A percentile compares a stretch with the other conserved stretches of the same genome.
phyloP scores from a whole-genome alignment of 345 rosid genomes.

The Acer negundo region DNA sequence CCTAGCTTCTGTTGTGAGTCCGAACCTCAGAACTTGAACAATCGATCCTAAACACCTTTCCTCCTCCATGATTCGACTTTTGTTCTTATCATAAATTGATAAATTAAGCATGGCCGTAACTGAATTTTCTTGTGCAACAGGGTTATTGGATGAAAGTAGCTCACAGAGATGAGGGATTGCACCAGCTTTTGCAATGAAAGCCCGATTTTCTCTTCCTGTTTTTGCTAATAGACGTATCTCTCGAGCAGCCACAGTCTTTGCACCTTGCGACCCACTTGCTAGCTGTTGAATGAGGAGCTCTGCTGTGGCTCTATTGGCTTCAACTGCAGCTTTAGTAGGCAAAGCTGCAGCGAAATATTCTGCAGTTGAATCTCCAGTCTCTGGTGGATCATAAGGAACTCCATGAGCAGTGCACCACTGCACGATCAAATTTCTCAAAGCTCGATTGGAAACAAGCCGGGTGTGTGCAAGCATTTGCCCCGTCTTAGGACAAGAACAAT shows the following conservation, averaged over 20 bases:
- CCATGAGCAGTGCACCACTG: slow-evolving; percentile 88
- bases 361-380: slow-evolving; percentile 43
- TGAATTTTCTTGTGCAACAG: slow-evolving; percentile 82
- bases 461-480: slow-evolving; percentile 74
- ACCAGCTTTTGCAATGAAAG: slow-evolving; percentile 85
- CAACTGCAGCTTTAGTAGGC: slow-evolving; percentile 74
- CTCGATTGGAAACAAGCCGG: slow-evolving; percentile 77
- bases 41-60: slow-evolving; percentile 69
- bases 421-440: slow-evolving; percentile 75
- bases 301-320: slow-evolving; percentile 81
- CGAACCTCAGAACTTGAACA: slow-evolving; percentile 66
- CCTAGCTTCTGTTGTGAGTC: slow-evolving; percentile 78
- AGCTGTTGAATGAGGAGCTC: slow-evolving; percentile 67
- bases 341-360: slow-evolving; percentile 60
- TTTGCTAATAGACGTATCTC: slow-evolving; percentile 87
- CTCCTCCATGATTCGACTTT: slow-evolving; percentile 82
- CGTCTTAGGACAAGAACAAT: slow-evolving; percentile 80
- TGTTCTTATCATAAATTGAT: slow-evolving; percentile 86
- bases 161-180: slow-evolving; percentile 75
- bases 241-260: slow-evolving; percentile 69
- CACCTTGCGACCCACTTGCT: slow-evolving; percentile 60
- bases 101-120: slow-evolving; percentile 92
- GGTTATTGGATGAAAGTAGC: slow-evolving; percentile 57
- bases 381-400: slow-evolving; percentile 57
- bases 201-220: slow-evolving; percentile 87